These are phyloP conservation scores for Jimgerdemannia lactiflua DNA, from an alignment of 192 early-diverging fungal genomes.

Conservation along the genomic window DNA sequence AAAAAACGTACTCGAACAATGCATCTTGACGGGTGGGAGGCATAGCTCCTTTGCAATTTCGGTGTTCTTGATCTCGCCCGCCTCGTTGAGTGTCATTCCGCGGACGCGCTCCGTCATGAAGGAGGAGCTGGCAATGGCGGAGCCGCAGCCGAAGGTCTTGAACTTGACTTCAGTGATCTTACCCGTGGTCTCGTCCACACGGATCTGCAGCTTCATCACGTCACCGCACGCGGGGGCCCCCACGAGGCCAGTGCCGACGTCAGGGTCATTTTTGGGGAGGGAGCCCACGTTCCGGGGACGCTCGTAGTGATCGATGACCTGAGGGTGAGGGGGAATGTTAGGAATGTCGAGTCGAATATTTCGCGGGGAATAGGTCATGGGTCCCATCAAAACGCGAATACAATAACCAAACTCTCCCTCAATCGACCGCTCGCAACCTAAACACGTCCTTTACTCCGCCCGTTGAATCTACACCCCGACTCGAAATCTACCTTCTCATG, in stretches of 20 bases:
- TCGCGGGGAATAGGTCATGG: too few relatives aligned
- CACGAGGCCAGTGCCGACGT: conserved; percentile 96
- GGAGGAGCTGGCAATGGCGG: conserved; percentile 91
- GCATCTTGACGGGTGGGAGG: conserved; percentile 95
- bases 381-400: too few relatives aligned
- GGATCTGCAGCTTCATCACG: conserved; percentile 95
- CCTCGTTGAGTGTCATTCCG: conserved; percentile 91
- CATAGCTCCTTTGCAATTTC: conserved; percentile 96
- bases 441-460: too few relatives aligned
- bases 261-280: conserved; percentile 78
- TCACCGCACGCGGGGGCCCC: conserved; percentile 87
- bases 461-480: neutral
- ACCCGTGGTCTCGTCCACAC: conserved; percentile 87
- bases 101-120: conserved; percentile 95
- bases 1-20: conserved; percentile 86
- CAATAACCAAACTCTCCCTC: too few relatives aligned
- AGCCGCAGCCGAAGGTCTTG: conserved; percentile 99
- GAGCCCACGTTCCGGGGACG: conserved; percentile 96
- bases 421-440: too few relatives aligned
- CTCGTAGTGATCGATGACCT: conserved; percentile 99
- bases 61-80: conserved; percentile 91
- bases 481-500: conserved; percentile 1
- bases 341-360: too few relatives aligned
- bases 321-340: neutral
- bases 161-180: conserved; percentile 96